phyloP scores from a whole-genome alignment of 306 rosid species.

The Begonia loranthoides region DNA sequence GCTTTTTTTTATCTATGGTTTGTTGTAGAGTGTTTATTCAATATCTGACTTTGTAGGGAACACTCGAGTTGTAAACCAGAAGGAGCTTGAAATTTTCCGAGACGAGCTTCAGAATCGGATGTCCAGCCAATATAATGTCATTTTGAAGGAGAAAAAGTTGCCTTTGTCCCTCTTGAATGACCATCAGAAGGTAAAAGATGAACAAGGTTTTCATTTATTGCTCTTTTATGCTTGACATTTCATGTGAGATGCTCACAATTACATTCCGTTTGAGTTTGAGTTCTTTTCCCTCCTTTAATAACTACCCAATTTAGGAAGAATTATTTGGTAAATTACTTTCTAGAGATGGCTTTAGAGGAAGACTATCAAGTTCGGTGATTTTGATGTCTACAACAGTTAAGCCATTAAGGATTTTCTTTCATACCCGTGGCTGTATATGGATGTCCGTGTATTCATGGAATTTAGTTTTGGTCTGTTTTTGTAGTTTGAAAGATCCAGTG shows the following conservation, averaged over 20 bases:
- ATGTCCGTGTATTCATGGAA: too few relatives aligned
- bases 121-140: constrained; percentile 63
- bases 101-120: constrained; percentile 56
- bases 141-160: constrained; percentile 58
- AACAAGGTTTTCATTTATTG: background rate
- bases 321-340: background rate
- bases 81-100: constrained; percentile 66
- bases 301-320: background rate
- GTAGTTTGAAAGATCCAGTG: too few relatives aligned
- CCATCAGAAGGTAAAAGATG: constrained; percentile 55
- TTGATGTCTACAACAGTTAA: too few relatives aligned
- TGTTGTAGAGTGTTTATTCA: too few relatives aligned
- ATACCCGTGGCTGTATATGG: background rate
- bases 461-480: too few relatives aligned
- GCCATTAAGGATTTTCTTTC: background rate
- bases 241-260: too few relatives aligned
- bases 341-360: background rate
- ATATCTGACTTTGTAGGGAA: constrained; percentile 29
- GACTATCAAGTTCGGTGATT: background rate
- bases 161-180: constrained; percentile 74
- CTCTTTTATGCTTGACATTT: background rate
- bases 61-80: constrained; percentile 70
- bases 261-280: too few relatives aligned
- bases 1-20: too few relatives aligned
- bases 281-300: too few relatives aligned